A percentile compares a stretch with the other conserved stretches of the same genome.
These are phyloP conservation scores for Penstemon newberryi DNA, from an alignment of 257 asterid species.

Conservation along the genomic window DNA sequence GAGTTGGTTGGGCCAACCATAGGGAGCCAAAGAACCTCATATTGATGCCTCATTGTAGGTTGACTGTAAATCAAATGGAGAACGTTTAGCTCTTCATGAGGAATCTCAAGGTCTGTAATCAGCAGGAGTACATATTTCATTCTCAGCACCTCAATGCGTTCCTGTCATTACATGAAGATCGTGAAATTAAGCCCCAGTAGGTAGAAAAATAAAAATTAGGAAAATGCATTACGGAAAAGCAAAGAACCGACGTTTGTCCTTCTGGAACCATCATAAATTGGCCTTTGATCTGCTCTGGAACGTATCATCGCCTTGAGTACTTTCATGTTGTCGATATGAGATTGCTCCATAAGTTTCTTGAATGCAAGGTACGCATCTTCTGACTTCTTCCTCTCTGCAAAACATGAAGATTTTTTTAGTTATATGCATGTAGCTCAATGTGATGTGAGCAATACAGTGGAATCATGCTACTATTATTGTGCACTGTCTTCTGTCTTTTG, in stretches of 20 bases:
- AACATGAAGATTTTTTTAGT: neutral
- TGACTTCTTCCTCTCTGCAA: slow-evolving; percentile 34
- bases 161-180: slow-evolving; percentile 39
- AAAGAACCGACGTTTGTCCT: slow-evolving; percentile 33
- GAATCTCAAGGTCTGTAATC: slow-evolving; percentile 65
- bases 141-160: slow-evolving; percentile 57
- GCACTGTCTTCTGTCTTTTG: neutral
- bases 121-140: slow-evolving; percentile 67
- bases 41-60: slow-evolving; percentile 49
- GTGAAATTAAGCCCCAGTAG: neutral
- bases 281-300: slow-evolving; percentile 43
- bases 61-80: slow-evolving; percentile 70
- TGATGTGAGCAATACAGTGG: neutral
- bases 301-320: slow-evolving; percentile 46
- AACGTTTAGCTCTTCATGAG: slow-evolving; percentile 63
- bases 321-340: slow-evolving; percentile 59
- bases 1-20: slow-evolving; percentile 39
- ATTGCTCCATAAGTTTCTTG: slow-evolving; percentile 38
- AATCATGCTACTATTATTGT: neutral
- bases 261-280: slow-evolving; percentile 45
- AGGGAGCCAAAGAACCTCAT: slow-evolving; percentile 93
- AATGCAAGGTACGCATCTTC: slow-evolving; percentile 40
- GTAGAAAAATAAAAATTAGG: neutral
- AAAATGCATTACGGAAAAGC: neutral
- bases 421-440: neutral